Conservation (phyloP, 495 filamentous ascomycete species). For the Haplographium delicatum region DNA sequence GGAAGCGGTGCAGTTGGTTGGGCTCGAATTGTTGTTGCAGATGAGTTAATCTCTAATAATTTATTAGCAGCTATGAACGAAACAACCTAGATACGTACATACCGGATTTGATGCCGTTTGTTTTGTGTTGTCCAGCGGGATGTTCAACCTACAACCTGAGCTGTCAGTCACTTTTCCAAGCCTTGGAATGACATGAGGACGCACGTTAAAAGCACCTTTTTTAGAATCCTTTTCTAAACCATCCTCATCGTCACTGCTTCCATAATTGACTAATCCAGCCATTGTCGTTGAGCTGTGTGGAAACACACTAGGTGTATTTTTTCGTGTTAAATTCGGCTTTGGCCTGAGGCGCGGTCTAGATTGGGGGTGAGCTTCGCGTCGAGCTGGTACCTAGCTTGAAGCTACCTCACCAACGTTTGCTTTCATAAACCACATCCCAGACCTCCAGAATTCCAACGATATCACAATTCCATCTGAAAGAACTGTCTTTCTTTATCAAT, state of each 20-base stretch:
- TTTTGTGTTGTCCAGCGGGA: not conserved
- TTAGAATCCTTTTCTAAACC: constrained; percentile 27
- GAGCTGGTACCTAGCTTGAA: not conserved
- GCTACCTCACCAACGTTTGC: too few species aligned
- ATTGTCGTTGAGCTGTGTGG: constrained; percentile 42
- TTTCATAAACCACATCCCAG: too few species aligned
- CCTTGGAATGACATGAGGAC: not conserved
- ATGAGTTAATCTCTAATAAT: not conserved
- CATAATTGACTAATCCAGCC: constrained; percentile 66
- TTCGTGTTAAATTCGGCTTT: too few species aligned
- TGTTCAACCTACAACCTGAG: constrained; percentile 9
- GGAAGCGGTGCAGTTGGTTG: not conserved
- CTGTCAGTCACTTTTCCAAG: constrained; percentile 11
- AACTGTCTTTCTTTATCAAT: too few species aligned
- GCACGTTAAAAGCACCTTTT: constrained; percentile 4
- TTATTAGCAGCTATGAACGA: not conserved
- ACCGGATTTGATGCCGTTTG: constrained; percentile 9
- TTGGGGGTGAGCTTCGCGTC: constrained; percentile 4
- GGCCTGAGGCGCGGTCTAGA: not conserved
- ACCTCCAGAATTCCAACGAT: too few species aligned
- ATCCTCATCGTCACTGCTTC: constrained; percentile 75
- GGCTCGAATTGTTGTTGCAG: not conserved
- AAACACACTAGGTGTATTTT: too few species aligned
- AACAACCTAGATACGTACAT: not conserved
- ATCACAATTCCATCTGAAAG: too few species aligned